These are phyloP conservation scores for Chlamydomonas sphaeroides DNA, from an alignment of 139 green algal species.

Conservation along the genomic window DNA sequence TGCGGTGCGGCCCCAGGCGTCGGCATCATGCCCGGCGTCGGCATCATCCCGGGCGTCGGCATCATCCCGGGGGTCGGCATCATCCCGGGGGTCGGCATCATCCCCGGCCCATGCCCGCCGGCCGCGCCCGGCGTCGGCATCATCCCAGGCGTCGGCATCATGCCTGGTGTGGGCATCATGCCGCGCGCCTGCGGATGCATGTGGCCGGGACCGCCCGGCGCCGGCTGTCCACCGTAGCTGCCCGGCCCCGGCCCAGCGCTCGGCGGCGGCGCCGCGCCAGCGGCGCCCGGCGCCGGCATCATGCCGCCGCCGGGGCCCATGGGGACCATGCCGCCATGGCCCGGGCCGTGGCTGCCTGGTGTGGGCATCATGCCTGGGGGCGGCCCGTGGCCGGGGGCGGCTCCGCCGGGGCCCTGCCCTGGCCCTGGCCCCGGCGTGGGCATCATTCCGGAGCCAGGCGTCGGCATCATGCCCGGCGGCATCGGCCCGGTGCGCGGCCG, in stretches of 20 bases:
- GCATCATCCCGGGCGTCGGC: neutral
- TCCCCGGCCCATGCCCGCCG: constrained; percentile 10
- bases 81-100: neutral
- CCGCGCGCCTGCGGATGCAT: too few species aligned
- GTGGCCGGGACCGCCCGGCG: too few species aligned
- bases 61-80: constrained; percentile 12
- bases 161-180: constrained; percentile 32
- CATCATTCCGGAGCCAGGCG: neutral
- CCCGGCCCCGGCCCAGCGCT: too few species aligned
- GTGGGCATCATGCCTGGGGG: neutral
- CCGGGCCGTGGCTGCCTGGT: neutral
- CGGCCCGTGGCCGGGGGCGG: too few species aligned
- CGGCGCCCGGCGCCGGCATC: neutral
- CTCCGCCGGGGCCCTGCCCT: too few species aligned
- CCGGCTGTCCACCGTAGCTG: too few species aligned
- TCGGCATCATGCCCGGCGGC: constrained; percentile 28
- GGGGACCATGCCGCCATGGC: neutral
- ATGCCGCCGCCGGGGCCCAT: neutral
- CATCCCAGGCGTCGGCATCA: neutral
- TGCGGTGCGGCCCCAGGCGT: too few species aligned
- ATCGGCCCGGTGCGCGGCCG: too few species aligned
- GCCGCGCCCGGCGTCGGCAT: constrained; percentile 3
- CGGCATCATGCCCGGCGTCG: neutral
- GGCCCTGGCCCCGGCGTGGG: neutral
- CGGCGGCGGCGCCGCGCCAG: too few species aligned